Evolutionary conservation across 1,284 basidiomycete species (phyloP), one percentile per base, ranked within the genome.

Genomic region (Boletus semigastroideus): DNA sequence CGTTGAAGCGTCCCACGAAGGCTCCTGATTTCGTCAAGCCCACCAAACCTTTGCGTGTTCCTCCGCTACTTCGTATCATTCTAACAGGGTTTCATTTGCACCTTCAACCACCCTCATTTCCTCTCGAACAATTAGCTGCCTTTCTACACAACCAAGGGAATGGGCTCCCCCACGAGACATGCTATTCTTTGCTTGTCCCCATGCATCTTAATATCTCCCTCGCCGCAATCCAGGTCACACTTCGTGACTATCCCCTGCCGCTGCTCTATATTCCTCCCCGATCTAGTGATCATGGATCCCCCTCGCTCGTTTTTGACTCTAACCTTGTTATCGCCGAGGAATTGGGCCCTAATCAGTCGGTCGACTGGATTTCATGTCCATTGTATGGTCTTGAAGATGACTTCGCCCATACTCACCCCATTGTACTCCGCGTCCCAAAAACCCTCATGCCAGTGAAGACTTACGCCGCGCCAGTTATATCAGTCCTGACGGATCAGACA

Each of bases 391-490:
- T 70, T 3, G 72, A 80, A 44, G 76, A 79, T 28, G 82, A 83
- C 37, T 67, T 78, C 28, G 66, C 73, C 13, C 82, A 82, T 17
- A 77, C 82, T 19, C 68, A 74, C 4, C 76, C 82, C 10, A 80
- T 95, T 48, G 73, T 75, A 6, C 73, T 97, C 20, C 67, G 76
- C 36, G 79, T 98, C 30, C 93, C 94, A 1, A 98, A 96, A 69
- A 94, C 94, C 1, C 87, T 94, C 52, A 96, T 96, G 90, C 90
- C 95, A 0, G 88, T 95, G 62, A 98, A 98, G 72, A 90, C 87
- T 20, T 98, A 96, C 66, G 92, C 92, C 4, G 79, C 82, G 40
- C 90, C 94, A 5, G 72, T 74, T 27, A 78, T 98, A 59, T 78
- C 79, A 20, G 79, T 96, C 30, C 74, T 76, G 20, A 84, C 89